Evolutionary conservation across 2,329 filamentous ascomycete genomes (phyloP), one percentile per base, ranked within the genome.

Genomic region (Bretziella fagacearum): DNA sequence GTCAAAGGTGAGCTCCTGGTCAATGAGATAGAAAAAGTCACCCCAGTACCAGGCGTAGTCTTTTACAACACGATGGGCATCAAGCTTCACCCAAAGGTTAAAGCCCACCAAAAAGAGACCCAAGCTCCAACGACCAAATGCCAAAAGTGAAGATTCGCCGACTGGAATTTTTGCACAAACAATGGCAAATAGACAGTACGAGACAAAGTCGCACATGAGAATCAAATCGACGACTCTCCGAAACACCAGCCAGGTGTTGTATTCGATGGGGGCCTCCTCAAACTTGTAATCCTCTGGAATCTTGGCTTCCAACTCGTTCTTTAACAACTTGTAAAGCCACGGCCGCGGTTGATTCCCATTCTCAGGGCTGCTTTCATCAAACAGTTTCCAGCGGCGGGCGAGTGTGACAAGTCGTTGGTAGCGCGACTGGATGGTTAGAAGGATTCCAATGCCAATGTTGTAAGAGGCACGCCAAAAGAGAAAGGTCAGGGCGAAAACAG

Each of bases 31-130:
- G 70, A 96, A 98, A 65, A 96, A 96, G 63, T 98, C 91, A 52
- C 91, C 91, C 91, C 91, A 98, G 65, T 96, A 98, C 91, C 91
- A 98, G 23, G 91, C 91, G 65, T 87, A 98, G 64, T 98, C 91
- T 64, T 96, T 96, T 59, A 98, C 91, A 43, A 98, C 91, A 52
- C 91, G 76, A 63, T 98, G 91, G 17, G 91, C 91, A 63, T 98
- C 91, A 52, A 98, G 71, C 65, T 98, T 98, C 53, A 98, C 91
- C 87, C 91, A 96, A 18, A 96, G 71, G 62, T 96, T 98, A 73
- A 98, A 96, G 49, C 83, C 71, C 53, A 98, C 80, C 22, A 96
- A 71, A 33, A 73, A 64, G 54, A 89, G 73, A 44, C 91, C 91
- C 40, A 79, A 69, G 3, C 68, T 59, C 91, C 91, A 98, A 51